Evolutionary conservation across 495 filamentous ascomycete species (phyloP).

Genomic region (Penicillium nucicola): DNA sequence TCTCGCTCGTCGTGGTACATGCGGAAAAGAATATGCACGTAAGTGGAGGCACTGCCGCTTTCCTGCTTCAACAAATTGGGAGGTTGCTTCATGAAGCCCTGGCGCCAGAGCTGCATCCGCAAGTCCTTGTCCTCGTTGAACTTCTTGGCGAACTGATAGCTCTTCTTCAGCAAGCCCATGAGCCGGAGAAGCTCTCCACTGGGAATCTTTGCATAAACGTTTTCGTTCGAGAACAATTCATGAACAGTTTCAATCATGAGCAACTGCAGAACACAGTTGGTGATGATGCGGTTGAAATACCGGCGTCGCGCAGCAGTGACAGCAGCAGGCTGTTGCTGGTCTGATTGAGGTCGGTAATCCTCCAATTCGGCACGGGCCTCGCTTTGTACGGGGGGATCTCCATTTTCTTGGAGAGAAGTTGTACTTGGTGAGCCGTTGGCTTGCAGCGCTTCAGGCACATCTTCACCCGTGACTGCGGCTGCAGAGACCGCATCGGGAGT

Average conservation of each 20-base stretch:
- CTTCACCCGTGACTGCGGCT: slow-evolving; percentile 12
- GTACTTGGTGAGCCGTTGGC: slow-evolving; percentile 55
- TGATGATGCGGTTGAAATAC: slow-evolving; percentile 99
- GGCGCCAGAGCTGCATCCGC: slow-evolving; percentile 88
- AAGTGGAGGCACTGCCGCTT: slow-evolving; percentile 85
- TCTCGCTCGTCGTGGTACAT: slow-evolving; percentile 92
- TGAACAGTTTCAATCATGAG: slow-evolving; percentile 99
- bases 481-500: slow-evolving; percentile 22
- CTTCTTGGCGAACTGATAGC: slow-evolving; percentile 89
- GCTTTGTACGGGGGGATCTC: slow-evolving; percentile 37
- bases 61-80: slow-evolving; percentile 99
- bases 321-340: slow-evolving; percentile 80
- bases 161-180: slow-evolving; percentile 92
- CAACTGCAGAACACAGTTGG: slow-evolving; percentile 94
- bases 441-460: slow-evolving; percentile 53
- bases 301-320: slow-evolving; percentile 91
- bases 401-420: slow-evolving; percentile 35
- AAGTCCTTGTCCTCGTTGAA: slow-evolving; percentile 98
- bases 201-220: slow-evolving; percentile 90
- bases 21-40: slow-evolving; percentile 86
- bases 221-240: slow-evolving; percentile 95
- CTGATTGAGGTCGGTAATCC: slow-evolving; percentile 74
- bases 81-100: slow-evolving; percentile 99
- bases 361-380: slow-evolving; percentile 61
- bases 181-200: slow-evolving; percentile 82